Evolutionary conservation across 331 rosid species (phyloP), one percentile per base, ranked within the genome.

Genomic region (Quercus phellos): DNA sequence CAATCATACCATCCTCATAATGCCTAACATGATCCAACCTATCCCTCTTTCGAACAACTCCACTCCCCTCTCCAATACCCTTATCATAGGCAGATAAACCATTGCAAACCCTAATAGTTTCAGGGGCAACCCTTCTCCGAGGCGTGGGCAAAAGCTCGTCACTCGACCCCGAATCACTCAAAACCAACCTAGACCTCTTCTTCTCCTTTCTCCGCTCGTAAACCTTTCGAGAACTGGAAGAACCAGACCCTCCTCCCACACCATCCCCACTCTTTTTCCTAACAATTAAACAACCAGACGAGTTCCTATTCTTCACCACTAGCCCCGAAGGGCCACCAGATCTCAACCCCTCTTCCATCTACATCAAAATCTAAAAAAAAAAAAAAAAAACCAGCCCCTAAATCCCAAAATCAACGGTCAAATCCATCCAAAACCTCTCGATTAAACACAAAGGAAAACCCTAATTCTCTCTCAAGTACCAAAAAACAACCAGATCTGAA

Each of bases 251-350:
- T 50, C 86, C 82, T 21, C 84, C 85, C 67, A 75, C 50, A 2
- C 82, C 90, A 80, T 88, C 96, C 2, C 82, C 92, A 34, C 4
- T 32, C 70, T 90, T 92, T 83, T 90, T 90, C 29, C 90, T 83
- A 19, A 94, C 97, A 82, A 94, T 86, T 75, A 92, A 90, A 79
- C 96, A 94, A 34, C 98, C 98, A 0, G 97, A 90, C 1, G 97
- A 88, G 59, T 82, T 89, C 64, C 92, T 85, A 22, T 88, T 94
- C 93, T 94, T 92, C 79, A 92, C 92, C 83, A 92, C 80, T 64
- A 88, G 90, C 87, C 89, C 96, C 38, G 97, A 87, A 43, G 90
- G 83, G 21, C 88, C 85, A 53, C 80, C 87, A 66, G 91, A 82
- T 94, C 96, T 88, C 79, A 87, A 73, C 19, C 89, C 90, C 73